These are phyloP conservation scores for Diaporthe vexans DNA, from an alignment of 2,329 filamentous ascomycete species.

Conservation along the genomic window DNA sequence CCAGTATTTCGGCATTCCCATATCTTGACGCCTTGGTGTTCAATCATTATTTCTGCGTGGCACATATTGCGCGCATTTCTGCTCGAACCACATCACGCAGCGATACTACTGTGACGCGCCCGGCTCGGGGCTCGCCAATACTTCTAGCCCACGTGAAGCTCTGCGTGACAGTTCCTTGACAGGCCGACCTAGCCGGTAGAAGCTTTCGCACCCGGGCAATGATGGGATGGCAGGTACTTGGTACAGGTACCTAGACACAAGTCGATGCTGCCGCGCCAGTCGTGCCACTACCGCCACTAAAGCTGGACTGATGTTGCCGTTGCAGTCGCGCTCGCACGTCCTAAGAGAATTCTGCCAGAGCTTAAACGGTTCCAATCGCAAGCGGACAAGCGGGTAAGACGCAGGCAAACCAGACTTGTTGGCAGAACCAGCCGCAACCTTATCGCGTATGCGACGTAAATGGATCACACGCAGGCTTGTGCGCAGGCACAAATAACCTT, in stretches of 20 bases:
- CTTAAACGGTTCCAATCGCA: constrained; percentile 27
- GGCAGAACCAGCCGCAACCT: constrained; percentile 26
- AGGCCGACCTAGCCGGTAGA: constrained; percentile 28
- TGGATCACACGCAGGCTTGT: constrained; percentile 20
- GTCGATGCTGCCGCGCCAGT: constrained; percentile 19
- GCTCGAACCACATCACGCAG: constrained; percentile 12
- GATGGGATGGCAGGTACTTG: constrained; percentile 30
- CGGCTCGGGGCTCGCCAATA: constrained; percentile 1
- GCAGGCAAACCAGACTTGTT: constrained; percentile 1
- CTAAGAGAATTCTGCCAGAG: constrained; percentile 22
- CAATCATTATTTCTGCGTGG: not conserved
- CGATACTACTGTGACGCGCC: constrained; percentile 31
- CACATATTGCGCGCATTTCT: constrained; percentile 9
- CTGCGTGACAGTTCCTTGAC: constrained; percentile 28
- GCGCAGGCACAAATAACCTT: constrained; percentile 16
- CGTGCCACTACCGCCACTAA: not conserved
- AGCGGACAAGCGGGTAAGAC: not conserved
- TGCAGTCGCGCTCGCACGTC: constrained; percentile 32
- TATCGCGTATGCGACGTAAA: constrained; percentile 22
- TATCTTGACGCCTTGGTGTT: not conserved
- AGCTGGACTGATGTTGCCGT: constrained; percentile 25
- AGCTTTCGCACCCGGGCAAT: constrained; percentile 28
- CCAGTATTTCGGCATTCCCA: not conserved
- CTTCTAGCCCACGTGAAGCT: constrained; percentile 25
- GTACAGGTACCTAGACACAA: constrained; percentile 6